Percentiles rank a stretch among this genome's conserved stretches.
Evolutionary conservation across 164 flowering plant species (phyloP).

Genomic region (Magnolia changhungtana): DNA sequence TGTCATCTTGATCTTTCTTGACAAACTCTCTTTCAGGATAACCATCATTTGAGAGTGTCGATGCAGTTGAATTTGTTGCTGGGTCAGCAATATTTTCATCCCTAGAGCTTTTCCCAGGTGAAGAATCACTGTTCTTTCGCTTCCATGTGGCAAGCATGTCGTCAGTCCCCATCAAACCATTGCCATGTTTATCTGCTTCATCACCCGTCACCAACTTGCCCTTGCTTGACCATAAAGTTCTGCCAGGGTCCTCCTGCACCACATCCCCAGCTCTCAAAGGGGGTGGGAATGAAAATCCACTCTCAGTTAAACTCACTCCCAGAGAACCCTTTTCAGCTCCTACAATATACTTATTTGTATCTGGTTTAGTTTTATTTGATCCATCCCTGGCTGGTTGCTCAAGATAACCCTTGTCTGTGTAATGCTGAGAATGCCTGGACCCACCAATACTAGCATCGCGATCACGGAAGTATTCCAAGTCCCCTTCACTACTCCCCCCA

Average conservation of each 20-base stretch:
- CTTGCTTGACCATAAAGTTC: slow-evolving; percentile 58
- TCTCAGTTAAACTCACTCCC: slow-evolving; percentile 40
- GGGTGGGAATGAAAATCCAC: slow-evolving; percentile 76
- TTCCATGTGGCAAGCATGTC: slow-evolving; percentile 72
- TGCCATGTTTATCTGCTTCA: slow-evolving; percentile 41
- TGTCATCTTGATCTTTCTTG: slow-evolving; percentile 51
- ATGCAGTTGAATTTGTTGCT: slow-evolving; percentile 60
- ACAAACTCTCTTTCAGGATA: slow-evolving; percentile 44
- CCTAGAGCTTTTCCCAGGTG: slow-evolving; percentile 59
- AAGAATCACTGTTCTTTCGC: slow-evolving; percentile 67
- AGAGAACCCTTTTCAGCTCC: slow-evolving; percentile 38
- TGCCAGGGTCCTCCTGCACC: slow-evolving; percentile 44
- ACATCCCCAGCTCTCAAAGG: slow-evolving; percentile 49
- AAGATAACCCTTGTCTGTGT: slow-evolving; percentile 31
- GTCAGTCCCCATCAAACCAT: slow-evolving; percentile 40
- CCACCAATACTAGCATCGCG: slow-evolving; percentile 48
- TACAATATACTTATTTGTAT: slow-evolving; percentile 34
- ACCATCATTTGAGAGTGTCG: slow-evolving; percentile 58
- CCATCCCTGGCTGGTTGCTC: slow-evolving; percentile 38
- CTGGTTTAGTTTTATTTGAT: slow-evolving; percentile 31
- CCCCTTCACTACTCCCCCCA: slow-evolving; percentile 84
- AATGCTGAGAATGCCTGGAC: slow-evolving; percentile 37
- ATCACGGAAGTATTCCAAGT: slow-evolving; percentile 67
- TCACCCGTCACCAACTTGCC: slow-evolving; percentile 27
- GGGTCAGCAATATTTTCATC: slow-evolving; percentile 53